Conservation (phyloP, 202 grass and related monocot species). For the Musa balbisiana region DNA sequence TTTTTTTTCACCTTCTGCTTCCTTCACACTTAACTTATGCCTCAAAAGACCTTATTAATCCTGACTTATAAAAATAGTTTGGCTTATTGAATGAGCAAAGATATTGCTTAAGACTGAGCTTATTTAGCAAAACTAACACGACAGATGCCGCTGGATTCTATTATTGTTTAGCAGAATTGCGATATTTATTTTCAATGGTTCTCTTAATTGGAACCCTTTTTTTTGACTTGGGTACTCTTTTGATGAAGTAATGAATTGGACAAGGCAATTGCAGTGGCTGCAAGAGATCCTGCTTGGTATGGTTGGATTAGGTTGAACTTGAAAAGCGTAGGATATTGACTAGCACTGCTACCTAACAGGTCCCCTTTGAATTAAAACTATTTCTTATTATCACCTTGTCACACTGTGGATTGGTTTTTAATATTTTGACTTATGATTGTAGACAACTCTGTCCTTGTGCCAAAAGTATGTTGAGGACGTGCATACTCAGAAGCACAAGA, state of each 20-base stretch:
- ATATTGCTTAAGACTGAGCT: too few species aligned
- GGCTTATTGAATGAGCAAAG: too few species aligned
- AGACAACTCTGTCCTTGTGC: neutral
- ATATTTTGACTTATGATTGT: slow-evolving; percentile 2
- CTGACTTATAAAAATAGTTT: too few species aligned
- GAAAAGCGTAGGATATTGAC: slow-evolving; percentile 65
- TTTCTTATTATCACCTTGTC: neutral
- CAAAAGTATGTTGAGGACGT: neutral
- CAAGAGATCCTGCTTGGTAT: slow-evolving; percentile 71
- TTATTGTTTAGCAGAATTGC: neutral
- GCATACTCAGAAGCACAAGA: neutral
- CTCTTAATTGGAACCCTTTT: neutral
- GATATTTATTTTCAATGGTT: neutral
- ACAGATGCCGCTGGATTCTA: neutral
- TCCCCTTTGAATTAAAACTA: slow-evolving; percentile 2
- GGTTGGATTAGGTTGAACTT: slow-evolving; percentile 68
- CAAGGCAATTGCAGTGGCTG: slow-evolving; percentile 73
- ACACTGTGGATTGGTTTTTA: neutral
- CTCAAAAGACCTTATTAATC: too few species aligned
- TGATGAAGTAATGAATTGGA: slow-evolving; percentile 71
- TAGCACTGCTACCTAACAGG: slow-evolving; percentile 53
- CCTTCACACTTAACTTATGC: too few species aligned
- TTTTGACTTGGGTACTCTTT: slow-evolving; percentile 12
- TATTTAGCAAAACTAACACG: too few species aligned
- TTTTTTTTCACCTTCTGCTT: too few species aligned